Evolutionary conservation across 192 early-diverging fungal species (phyloP), one percentile per base, ranked within the genome.

Genomic region (Mortierella alpina): DNA sequence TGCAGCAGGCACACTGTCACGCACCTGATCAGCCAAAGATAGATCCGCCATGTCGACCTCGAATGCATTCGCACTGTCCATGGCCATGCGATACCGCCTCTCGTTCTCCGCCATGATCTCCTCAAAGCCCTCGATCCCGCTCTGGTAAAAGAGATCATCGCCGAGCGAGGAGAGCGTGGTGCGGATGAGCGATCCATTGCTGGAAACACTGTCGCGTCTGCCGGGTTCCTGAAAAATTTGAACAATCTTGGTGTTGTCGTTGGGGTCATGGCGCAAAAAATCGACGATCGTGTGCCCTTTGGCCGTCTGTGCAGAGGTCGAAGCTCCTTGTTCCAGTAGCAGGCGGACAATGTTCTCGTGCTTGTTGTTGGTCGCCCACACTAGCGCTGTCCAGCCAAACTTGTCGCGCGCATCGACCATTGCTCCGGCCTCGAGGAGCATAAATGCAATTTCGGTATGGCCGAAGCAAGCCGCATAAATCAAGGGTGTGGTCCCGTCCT

Each of bases 381-480:
- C 94, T 9, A 98, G 85, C 13, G 95, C 89, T 7, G 95, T 94
- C 95, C 95, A 98, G 18, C 93, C 92, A 68, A 90, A 89, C 68
- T 89, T 91, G 87, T 98, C 97, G 66, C 90, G 86, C 47, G 83
- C 82, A 82, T 98, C 88, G 22, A 96, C 88, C 60, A 85, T 83
- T 14, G 93, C 95, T 49, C 94, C 95, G 51, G 88, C 86, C 63
- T 87, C 83, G 11, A 98, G 70, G 18, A 98, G 83, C 51, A 91
- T 74, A 61, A 83, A 81, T 10, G 87, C 93, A 75, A 96, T 87
- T 53, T 92, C 87, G 6, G 85, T 75, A 64, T 96, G 90, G 47
- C 94, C 95, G 88, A 97, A 96, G 66, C 95, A 95, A 44, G 93
- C 88, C 4, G 96, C 93, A 71, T 95, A 96, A 57, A 95, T 94